Percentiles rank a stretch among this genome's conserved stretches.
These are phyloP conservation scores for Tylopilus cervinicoccineus DNA, from an alignment of 768 basidiomycete species.

Conservation along the genomic window DNA sequence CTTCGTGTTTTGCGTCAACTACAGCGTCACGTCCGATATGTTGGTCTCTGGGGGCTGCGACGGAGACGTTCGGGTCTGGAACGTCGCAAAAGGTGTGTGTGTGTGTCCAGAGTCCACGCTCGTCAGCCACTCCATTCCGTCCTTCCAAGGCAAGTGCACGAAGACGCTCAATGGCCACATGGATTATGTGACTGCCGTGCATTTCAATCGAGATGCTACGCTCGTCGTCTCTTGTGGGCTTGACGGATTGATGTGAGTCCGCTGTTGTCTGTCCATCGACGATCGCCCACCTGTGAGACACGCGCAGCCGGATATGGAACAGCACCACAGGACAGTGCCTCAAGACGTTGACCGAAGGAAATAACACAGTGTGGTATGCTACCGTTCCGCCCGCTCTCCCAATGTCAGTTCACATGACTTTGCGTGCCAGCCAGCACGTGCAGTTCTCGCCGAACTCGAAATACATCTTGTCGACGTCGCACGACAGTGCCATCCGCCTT, in stretches of 20 bases:
- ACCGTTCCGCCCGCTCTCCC: background rate
- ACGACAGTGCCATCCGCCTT: constrained; percentile 88
- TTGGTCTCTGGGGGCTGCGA: constrained; percentile 93
- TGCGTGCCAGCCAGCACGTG: constrained; percentile 74
- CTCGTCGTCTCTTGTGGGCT: constrained; percentile 89
- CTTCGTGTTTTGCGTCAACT: constrained; percentile 90
- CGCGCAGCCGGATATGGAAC: constrained; percentile 89
- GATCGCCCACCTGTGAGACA: background rate
- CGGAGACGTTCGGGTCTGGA: constrained; percentile 92
- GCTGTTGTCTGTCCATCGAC: background rate
- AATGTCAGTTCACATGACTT: background rate
- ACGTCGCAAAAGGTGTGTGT: constrained; percentile 65
- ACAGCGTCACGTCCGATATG: constrained; percentile 82
- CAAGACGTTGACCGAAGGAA: constrained; percentile 91
- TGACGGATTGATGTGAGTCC: constrained; percentile 86
- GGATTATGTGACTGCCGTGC: constrained; percentile 92
- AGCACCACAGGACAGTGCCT: constrained; percentile 90
- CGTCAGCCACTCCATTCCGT: background rate
- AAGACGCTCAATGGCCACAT: constrained; percentile 89
- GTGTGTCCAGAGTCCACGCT: too few relatives aligned
- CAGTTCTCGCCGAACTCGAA: constrained; percentile 95
- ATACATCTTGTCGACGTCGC: constrained; percentile 90
- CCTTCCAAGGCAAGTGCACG: constrained; percentile 64
- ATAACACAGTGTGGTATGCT: constrained; percentile 72
- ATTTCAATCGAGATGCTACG: constrained; percentile 89